phyloP scores from a whole-genome alignment of 2,329 filamentous ascomycete genomes.

The Lasiodiplodia hormozganensis region DNA sequence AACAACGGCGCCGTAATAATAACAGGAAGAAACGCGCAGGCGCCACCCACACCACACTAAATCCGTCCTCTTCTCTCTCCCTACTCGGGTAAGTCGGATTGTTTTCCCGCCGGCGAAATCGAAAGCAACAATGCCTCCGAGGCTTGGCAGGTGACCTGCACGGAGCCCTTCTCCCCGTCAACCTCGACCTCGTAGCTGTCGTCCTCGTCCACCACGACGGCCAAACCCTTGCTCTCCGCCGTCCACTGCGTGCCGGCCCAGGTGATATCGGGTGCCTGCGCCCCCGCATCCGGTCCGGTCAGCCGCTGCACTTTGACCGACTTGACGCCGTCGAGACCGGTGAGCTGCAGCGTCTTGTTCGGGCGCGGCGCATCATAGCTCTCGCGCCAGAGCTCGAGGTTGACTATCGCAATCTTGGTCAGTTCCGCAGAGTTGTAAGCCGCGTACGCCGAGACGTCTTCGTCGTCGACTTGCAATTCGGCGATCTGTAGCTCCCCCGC shows the following conservation, averaged over 20 bases:
- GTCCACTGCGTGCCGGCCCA: slow-evolving; percentile 23
- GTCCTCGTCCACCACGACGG: background rate
- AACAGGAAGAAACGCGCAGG: too few relatives aligned
- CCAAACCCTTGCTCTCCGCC: slow-evolving; percentile 17
- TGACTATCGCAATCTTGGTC: slow-evolving; percentile 10
- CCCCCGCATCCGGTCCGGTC: slow-evolving; percentile 1
- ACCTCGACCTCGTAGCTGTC: background rate
- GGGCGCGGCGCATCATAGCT: background rate
- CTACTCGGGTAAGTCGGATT: background rate
- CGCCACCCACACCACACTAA: too few relatives aligned
- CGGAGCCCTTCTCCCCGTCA: background rate
- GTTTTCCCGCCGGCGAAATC: background rate
- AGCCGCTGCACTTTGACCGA: background rate
- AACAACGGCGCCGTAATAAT: too few relatives aligned
- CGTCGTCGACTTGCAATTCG: slow-evolving; percentile 9
- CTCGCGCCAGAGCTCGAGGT: slow-evolving; percentile 19
- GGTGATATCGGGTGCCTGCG: slow-evolving; percentile 11
- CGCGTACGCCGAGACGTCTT: slow-evolving; percentile 1
- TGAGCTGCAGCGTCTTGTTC: background rate
- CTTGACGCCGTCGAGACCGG: background rate
- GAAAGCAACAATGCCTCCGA: slow-evolving; percentile 22
- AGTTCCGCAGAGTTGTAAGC: background rate
- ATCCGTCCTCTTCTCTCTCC: too few relatives aligned
- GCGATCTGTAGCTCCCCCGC: background rate
- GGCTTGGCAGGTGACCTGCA: slow-evolving; percentile 10